A percentile compares a stretch with the other conserved stretches of the same genome.
phyloP scores from a whole-genome alignment of 2,329 filamentous ascomycete species.

The Madurella fahalii region DNA sequence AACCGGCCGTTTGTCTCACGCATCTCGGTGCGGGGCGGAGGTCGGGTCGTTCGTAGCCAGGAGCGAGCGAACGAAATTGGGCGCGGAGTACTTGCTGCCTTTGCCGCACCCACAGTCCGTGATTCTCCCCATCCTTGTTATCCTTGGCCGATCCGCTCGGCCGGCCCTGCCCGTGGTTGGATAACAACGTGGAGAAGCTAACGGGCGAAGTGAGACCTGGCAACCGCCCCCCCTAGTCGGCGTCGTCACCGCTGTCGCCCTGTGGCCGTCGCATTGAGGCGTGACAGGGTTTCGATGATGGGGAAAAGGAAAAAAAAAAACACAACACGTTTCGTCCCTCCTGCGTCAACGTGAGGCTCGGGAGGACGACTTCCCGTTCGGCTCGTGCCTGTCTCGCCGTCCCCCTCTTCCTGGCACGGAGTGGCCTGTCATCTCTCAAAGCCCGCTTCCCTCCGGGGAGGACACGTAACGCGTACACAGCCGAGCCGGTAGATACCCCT shows the following conservation, averaged over 20 bases:
- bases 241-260: too few species aligned
- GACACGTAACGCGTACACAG: neutral
- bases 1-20: slow-evolving; percentile 1
- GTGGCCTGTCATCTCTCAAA: neutral
- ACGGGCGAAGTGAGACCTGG: too few species aligned
- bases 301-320: too few species aligned
- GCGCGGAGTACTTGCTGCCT: slow-evolving; percentile 16
- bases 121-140: neutral
- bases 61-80: slow-evolving; percentile 9
- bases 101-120: neutral
- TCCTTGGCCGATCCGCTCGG: neutral
- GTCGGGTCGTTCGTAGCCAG: neutral
- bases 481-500: neutral
- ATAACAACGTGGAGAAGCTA: too few species aligned
- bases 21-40: slow-evolving; percentile 2
- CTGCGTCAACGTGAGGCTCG: too few species aligned
- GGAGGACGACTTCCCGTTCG: neutral
- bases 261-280: too few species aligned
- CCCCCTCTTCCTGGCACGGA: neutral
- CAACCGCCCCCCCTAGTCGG: too few species aligned
- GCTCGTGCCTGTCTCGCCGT: neutral
- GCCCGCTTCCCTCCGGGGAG: neutral
- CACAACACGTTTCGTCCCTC: too few species aligned
- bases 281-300: too few species aligned
- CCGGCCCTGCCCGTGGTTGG: too few species aligned